Evolutionary conservation across 345 rosid species (phyloP).

Genomic region (Eucalyptus regnans): DNA sequence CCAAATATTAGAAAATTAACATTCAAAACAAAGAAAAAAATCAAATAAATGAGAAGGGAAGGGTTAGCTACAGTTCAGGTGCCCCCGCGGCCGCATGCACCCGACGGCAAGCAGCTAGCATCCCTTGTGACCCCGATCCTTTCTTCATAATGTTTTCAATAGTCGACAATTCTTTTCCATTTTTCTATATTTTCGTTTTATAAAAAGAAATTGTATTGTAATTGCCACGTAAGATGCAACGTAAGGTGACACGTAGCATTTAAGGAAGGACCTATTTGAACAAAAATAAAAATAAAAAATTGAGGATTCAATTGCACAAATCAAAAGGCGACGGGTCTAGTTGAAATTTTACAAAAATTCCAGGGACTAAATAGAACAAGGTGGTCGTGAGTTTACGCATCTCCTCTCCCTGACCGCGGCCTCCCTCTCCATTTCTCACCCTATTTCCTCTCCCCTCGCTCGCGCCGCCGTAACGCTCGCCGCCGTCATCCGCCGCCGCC

Average conservation of each 20-base stretch:
- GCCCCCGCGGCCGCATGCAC: too few relatives aligned
- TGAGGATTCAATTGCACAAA: not conserved
- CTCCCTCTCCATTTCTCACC: not conserved
- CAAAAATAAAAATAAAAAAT: not conserved
- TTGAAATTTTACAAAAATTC: not conserved
- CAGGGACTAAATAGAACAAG: not conserved
- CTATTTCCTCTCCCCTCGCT: not conserved
- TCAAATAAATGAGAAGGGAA: too few relatives aligned
- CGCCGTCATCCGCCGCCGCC: not conserved
- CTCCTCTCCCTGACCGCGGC: not conserved
- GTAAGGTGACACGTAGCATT: too few relatives aligned
- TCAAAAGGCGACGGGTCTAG: not conserved
- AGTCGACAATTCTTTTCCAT: not conserved
- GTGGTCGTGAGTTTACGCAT: not conserved
- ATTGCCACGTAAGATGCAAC: not conserved
- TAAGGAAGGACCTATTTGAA: not conserved
- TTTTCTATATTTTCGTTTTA: not conserved
- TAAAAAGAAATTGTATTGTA: not conserved
- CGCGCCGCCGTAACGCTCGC: not conserved
- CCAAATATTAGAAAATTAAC: too few relatives aligned
- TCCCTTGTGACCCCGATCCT: too few relatives aligned
- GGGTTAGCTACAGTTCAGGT: too few relatives aligned
- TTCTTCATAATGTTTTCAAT: not conserved
- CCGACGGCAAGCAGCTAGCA: too few relatives aligned
- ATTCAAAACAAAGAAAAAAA: too few relatives aligned